phyloP scores from a whole-genome alignment of 73 alveolate species.

The Urostyla sp. region DNA sequence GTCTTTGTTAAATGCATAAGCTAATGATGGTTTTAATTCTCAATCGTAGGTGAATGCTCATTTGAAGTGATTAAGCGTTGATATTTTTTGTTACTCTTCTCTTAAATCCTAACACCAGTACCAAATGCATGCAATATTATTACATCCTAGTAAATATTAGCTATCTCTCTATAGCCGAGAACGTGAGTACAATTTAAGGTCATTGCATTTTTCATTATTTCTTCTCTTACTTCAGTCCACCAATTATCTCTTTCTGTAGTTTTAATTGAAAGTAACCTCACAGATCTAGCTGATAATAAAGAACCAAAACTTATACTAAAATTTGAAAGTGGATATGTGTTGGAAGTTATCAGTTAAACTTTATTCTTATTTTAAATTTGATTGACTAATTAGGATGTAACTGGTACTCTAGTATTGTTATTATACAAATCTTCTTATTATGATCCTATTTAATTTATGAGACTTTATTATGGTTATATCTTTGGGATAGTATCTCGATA shows the following conservation, averaged over 20 bases:
- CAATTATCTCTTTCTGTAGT: slow-evolving; percentile 56
- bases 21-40: not conserved
- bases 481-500: too few relatives aligned
- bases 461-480: too few relatives aligned
- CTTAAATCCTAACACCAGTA: slow-evolving; percentile 57
- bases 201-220: slow-evolving; percentile 59
- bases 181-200: slow-evolving; percentile 49
- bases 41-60: not conserved
- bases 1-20: not conserved
- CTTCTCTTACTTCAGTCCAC: slow-evolving; percentile 68
- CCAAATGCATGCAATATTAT: slow-evolving; percentile 51
- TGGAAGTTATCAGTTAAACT: slow-evolving; percentile 32
- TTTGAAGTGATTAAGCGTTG: not conserved
- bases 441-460: too few relatives aligned
- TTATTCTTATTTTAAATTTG: not conserved
- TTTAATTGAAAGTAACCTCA: slow-evolving; percentile 27
- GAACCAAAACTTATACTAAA: slow-evolving; percentile 52
- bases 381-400: too few relatives aligned
- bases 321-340: slow-evolving; percentile 47
- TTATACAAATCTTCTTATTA: too few relatives aligned
- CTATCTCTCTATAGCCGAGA: slow-evolving; percentile 63
- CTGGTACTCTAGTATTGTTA: too few relatives aligned
- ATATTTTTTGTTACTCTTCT: slow-evolving; percentile 15
- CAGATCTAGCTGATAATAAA: slow-evolving; percentile 30
- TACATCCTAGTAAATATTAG: slow-evolving; percentile 42